Percentiles rank a stretch among this genome's conserved stretches.
phyloP scores from a whole-genome alignment of 2,329 filamentous ascomycete species.

The Beauveria sp. region DNA sequence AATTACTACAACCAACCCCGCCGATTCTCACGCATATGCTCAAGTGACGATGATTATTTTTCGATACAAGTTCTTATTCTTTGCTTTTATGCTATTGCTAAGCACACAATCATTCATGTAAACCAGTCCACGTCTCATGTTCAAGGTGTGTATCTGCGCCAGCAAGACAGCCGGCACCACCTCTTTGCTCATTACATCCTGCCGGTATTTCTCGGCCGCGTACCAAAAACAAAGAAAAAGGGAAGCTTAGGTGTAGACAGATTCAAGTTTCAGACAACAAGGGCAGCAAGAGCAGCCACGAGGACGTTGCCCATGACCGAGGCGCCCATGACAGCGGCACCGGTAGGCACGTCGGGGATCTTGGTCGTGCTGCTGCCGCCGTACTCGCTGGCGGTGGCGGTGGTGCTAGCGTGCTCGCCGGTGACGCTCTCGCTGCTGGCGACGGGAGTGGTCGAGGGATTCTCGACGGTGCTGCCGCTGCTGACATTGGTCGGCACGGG shows the following conservation, averaged over 20 bases:
- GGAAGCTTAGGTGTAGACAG: neutral
- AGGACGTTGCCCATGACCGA: conserved; percentile 6
- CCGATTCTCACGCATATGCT: neutral
- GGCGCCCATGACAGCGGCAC: neutral
- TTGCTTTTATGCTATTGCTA: conserved; percentile 10
- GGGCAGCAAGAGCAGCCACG: conserved; percentile 1
- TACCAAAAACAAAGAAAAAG: neutral
- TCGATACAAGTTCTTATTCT: conserved; percentile 11
- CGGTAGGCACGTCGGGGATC: conserved; percentile 8
- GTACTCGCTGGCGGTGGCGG: conserved; percentile 12
- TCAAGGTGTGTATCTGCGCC: neutral
- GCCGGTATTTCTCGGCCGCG: neutral
- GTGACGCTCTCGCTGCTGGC: conserved; percentile 11
- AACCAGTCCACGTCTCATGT: neutral
- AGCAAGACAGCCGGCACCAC: neutral
- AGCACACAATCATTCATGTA: neutral
- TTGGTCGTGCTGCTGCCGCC: conserved; percentile 2
- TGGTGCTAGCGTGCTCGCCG: conserved; percentile 12
- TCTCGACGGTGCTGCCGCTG: conserved; percentile 13
- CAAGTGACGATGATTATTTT: neutral
- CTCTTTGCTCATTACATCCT: conserved; percentile 2
- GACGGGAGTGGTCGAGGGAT: conserved; percentile 10
- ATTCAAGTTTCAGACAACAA: neutral
- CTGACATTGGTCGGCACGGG: conserved; percentile 6
- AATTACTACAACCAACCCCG: neutral